Base-by-base conservation (phyloP, 805 yeast genomes). In the Candida rishiriensis region DNA sequence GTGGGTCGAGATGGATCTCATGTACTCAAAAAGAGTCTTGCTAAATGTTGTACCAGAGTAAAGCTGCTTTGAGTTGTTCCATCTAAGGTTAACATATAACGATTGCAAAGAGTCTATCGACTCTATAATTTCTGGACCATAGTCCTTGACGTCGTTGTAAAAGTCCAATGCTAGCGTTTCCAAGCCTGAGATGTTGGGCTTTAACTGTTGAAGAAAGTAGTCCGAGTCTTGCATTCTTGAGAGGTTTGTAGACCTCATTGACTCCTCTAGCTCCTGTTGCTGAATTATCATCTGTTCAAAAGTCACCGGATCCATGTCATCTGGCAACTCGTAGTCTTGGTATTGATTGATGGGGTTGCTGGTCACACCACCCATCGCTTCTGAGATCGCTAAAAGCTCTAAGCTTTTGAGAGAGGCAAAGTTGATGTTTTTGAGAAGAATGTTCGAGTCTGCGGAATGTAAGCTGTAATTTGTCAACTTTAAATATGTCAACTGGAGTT, bases 11-110 rank as follows among this genome's bases (percentile, higher is more conserved):
- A 52, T 33, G 2, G 53, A 35, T 28, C 34, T 38, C 18, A 55
- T 10, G 31, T 55, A 50, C 14, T 40, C 34, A 3, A n/a, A 32
- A 7, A 36, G 29, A 13, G 49, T 21, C 14, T 38, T 37, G 7
- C 40, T 41, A 34, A 47, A 51, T 11, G 41, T 26, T 11, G 30
- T 15, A 6, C 37, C 40, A 10, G 39, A 17, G 29, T 38, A 41
- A 11, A 26, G 10, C 30, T 52, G 47, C 38, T 42, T 51, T 31
- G 36, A 43, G 12, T 13, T 14, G 36, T 51, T 52, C 58, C 57
- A 55, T 39, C 53, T 45, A 3, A 57, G 14, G 29, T 48, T 48
- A n/a, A 52, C 38, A 44, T 59, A 57, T 8, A 55, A 31, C 2
- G 39, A 46, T 7, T 43, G 35, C 12, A 57, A 43, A 29, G 38